Evolutionary conservation across 2,329 filamentous ascomycete species (phyloP), one percentile per base, ranked within the genome.

Genomic region (Microascus cirrosus): DNA sequence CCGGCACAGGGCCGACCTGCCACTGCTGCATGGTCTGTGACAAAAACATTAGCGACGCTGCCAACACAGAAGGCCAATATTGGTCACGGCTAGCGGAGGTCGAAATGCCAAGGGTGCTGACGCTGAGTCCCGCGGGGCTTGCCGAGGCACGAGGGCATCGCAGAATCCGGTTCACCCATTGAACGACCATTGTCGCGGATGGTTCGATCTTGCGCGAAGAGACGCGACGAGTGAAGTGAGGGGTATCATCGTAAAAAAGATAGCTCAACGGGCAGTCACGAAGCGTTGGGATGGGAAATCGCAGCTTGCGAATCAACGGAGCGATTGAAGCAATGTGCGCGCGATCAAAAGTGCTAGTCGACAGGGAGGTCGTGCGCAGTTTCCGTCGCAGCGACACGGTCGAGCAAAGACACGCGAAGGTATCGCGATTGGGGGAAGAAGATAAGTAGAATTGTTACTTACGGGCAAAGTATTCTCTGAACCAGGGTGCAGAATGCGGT

Each of bases 1-100:
- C 78, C 73, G 79, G 79, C 71, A 82, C 75, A 64, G 79, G 78
- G 72, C 79, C 78, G 70, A 82, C 77, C 71, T 81, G 77, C 79
- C 79, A 82, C 72, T 81, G 78, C 74, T 82, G 77, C 79, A 82
- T 82, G 72, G 71, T 77, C 78, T 81, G 67, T 61, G 63, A 62
- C 57, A 53, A 24, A 55, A 56, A 53, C 56, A 53, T 58, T 53
- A 58, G 56, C 28, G 56, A 53, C 48, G 50, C 39, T 58, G 55
- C 55, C 55, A 56, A 56, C 55, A 28, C 55, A 56, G 25, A 50
- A 48, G 34, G 13, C 20, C n/a, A 54, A 32, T 22, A 36, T 56
- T 22, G 18, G 50, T 15, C 45, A 50, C 55, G 50, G 25, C 42
- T 50, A 42, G 42, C 55, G 20, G 42, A 45, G 22, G 18, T 20